Evolutionary conservation across 805 yeast species (phyloP), one percentile per base, ranked within the genome.

Genomic region (Candida taoyuanica): DNA sequence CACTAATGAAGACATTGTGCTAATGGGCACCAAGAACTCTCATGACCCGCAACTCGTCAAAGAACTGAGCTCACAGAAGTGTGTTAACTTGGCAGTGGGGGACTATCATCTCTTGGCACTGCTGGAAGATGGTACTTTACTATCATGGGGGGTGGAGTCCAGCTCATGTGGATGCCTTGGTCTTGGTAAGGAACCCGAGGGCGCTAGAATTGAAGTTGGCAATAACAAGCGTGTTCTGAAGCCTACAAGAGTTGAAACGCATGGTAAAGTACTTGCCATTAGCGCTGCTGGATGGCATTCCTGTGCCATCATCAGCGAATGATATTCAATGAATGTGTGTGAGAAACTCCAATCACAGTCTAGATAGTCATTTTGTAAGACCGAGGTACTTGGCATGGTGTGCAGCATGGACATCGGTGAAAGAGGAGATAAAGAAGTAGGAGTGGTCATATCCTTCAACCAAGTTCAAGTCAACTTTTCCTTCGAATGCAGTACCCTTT

Each of bases 371-470:
- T 27, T 42, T 34, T 18, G 49, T 14, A 18, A 67, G 49, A 15
- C 70, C 71, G 36, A 67, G 46, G 42, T 75, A 70, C 59, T 82
- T 80, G 8, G 95, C 94, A 54, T 93, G 97, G 60, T 81, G 91
- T 43, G 73, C 76, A 26, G 95, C 85, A 60, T 93, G 98, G 25
- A 78, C 85, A 39, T 74, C 81, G 11, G 82, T 82, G 61, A 88
- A 89, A 0, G 85, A 63, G 36, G 89, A 73, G 40, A 91, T 73
- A 59, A 88, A 91, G 62, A 74, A 93, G 67, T 89, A 91, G 34
- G 89, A 81, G 58, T 91, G 98, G 55, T 93, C 97, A 56, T 78
- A 91, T 4, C 89, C 96, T 1, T 84, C 88, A 15, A 75, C 95
- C 25, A 76, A 52, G 20, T 76, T 64, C 34, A 84, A 60, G 21